These are phyloP conservation scores for Ceriops tagal DNA, from an alignment of 345 rosid species.

Conservation along the genomic window DNA sequence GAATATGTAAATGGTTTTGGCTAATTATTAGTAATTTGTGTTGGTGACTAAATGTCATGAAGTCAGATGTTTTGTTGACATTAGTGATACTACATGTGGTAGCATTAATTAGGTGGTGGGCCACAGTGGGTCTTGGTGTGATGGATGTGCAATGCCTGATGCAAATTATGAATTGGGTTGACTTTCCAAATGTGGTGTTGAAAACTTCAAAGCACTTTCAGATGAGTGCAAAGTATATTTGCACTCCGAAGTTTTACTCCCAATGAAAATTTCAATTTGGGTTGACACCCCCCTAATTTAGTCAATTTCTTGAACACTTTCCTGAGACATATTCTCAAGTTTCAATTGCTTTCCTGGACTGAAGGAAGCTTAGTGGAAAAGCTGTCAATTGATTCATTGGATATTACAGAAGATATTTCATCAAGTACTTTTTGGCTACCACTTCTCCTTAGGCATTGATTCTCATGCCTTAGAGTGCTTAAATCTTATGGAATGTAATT, in stretches of 20 bases:
- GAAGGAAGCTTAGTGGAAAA: not conserved
- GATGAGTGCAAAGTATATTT: no score
- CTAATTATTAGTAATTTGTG: not conserved
- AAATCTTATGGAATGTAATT: conserved; percentile 2
- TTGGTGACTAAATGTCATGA: not conserved
- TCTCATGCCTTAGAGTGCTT: no score
- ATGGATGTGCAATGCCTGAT: not conserved
- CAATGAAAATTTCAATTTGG: not conserved
- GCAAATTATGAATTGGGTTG: no score
- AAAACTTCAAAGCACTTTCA: no score
- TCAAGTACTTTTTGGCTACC: not conserved
- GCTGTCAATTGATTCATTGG: not conserved
- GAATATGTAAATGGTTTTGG: not conserved
- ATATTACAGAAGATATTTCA: not conserved
- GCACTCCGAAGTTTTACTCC: not conserved
- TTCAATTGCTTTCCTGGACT: not conserved
- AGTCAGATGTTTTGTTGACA: not conserved
- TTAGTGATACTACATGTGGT: not conserved
- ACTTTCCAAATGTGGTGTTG: no score
- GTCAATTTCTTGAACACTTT: not conserved
- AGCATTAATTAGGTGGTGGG: not conserved
- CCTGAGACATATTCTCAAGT: not conserved
- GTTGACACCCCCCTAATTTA: not conserved
- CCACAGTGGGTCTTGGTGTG: not conserved
- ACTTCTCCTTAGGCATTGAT: not conserved